Evolutionary conservation across 208 protist genomes (phyloP), one percentile per base, ranked within the genome.

Genomic region (Leishmania martiniquensis): DNA sequence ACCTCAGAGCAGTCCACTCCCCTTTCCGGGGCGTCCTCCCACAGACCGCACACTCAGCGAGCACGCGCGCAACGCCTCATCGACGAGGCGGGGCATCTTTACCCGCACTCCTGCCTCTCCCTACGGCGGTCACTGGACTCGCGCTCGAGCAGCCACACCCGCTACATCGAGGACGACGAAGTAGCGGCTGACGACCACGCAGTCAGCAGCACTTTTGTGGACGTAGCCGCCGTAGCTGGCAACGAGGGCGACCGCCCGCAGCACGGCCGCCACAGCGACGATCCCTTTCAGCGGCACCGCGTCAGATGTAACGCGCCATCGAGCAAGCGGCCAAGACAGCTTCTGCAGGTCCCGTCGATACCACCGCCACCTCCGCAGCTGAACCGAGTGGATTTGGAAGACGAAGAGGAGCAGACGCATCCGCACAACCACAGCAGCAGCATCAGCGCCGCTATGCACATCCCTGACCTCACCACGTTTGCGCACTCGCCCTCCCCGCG

Each of bases 401-500:
- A 72, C 67, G 67, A 52, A 17, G 67, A 72, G 67, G 67, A 44
- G 44, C 5, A 32, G 12, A 5, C 63, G 63, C n/a, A 52, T 73
- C 49, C 39, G 0, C n/a, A 29, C 20, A n/a, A 54, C 52, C 22
- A 51, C 34, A 22, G 29, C 52, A 29, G 47, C 59, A 52, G 60
- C 34, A 22, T 17, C 52, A 29, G 47, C 59, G 60, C 55, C 25
- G 37, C 37, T 25, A 83, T 83, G 78, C 73, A 75, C 67, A 83
- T 83, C 25, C 78, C 78, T 12, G 67, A 83, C 54, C 71, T 54
- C 66, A 75, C 66, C 57, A 78, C 72, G n/a, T 83, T 83, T 45
- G 67, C 57, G 3, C 73, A 83, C 57, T 37, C 72, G 29, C 4
- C 70, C 29, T 60, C 70, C 32, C 17, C 49, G 32, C 70, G 70